Evolutionary conservation across 768 basidiomycete species (phyloP).

Genomic region (Phylloporus sp.): DNA sequence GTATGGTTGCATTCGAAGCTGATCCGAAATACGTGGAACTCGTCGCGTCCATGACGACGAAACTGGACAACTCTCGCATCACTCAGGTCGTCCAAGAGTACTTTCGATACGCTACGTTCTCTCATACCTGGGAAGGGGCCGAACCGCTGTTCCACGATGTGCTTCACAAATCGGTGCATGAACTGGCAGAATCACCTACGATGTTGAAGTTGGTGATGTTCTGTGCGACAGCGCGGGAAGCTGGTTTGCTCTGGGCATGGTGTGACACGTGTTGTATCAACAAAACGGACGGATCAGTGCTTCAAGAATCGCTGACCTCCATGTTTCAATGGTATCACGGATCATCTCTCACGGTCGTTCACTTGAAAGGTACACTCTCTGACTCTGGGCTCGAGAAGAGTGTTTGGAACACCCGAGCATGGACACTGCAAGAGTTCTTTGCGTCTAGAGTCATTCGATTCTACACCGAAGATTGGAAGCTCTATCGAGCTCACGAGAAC

Average conservation of each 20-base stretch:
- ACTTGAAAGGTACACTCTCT: neutral
- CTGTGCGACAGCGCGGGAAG: neutral
- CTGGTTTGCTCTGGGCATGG: constrained; percentile 9
- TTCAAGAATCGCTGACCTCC: neutral
- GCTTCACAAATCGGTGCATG: neutral
- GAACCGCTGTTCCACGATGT: constrained; percentile 1
- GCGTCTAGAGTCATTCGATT: neutral
- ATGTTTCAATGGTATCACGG: neutral
- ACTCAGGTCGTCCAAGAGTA: neutral
- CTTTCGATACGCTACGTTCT: constrained; percentile 5
- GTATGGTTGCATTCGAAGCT: neutral
- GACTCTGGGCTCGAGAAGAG: neutral
- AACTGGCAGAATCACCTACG: neutral
- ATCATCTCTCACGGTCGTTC: neutral
- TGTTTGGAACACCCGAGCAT: neutral
- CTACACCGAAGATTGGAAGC: neutral
- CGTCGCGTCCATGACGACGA: neutral
- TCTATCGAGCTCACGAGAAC: neutral
- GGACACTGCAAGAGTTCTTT: neutral
- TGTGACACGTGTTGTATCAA: constrained; percentile 13
- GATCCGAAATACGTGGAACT: neutral
- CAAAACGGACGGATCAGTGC: neutral
- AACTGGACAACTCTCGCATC: neutral
- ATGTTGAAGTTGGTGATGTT: constrained; percentile 1
- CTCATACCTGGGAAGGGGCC: constrained; percentile 5